Percentiles rank a stretch among this genome's conserved stretches.
These are phyloP conservation scores for Bruguiera parviflora DNA, from an alignment of 345 rosid species.

Conservation along the genomic window DNA sequence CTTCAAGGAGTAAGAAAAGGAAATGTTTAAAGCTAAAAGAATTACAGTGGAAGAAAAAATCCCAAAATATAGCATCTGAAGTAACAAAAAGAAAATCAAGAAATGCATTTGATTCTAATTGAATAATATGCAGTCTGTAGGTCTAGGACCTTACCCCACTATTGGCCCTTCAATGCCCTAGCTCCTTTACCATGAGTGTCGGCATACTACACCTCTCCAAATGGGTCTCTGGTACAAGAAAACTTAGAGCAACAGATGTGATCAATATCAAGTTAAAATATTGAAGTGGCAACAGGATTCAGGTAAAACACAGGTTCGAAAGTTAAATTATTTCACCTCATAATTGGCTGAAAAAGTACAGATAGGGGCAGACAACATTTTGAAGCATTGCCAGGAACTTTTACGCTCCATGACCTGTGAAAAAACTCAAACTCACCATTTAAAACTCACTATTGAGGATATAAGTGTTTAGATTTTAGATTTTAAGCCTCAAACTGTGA, in stretches of 20 bases:
- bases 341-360: not conserved
- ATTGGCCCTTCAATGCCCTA: conserved; percentile 44
- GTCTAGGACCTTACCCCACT: conserved; percentile 5
- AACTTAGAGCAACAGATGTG: conserved; percentile 5
- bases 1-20: not conserved
- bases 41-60: not conserved
- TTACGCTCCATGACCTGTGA: not conserved
- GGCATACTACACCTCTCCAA: conserved; percentile 76
- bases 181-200: conserved; percentile 71
- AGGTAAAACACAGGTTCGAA: too few relatives aligned
- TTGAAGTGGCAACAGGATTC: not conserved
- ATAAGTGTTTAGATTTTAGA: not conserved
- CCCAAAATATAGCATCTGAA: not conserved
- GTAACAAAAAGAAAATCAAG: not conserved
- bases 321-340: too few relatives aligned
- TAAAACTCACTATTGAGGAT: not conserved
- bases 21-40: too few relatives aligned
- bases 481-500: not conserved
- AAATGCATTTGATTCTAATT: not conserved
- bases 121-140: conserved; percentile 1
- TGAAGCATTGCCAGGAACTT: not conserved
- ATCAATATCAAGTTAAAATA: not conserved
- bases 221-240: conserved; percentile 58
- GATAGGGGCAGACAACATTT: not conserved
- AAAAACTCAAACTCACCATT: not conserved